A percentile compares a stretch with the other conserved stretches of the same genome.
phyloP scores from a whole-genome alignment of 202 grass and related monocot species.

The Setaria viridis region DNA sequence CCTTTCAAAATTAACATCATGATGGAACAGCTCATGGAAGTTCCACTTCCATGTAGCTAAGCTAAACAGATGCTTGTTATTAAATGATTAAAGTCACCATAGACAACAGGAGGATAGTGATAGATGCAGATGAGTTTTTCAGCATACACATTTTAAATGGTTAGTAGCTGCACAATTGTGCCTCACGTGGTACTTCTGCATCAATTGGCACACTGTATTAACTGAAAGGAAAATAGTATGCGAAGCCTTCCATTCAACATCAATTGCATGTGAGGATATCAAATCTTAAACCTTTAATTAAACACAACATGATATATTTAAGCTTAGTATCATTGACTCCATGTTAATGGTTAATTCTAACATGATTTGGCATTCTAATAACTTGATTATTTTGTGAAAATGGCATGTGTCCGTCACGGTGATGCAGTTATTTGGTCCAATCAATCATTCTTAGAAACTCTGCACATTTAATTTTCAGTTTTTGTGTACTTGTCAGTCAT shows the following conservation, averaged over 20 bases:
- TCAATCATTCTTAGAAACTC: conserved; percentile 23
- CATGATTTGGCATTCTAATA: neutral
- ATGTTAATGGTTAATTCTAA: conserved; percentile 6
- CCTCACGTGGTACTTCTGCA: conserved; percentile 11
- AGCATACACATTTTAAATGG: conserved; percentile 17
- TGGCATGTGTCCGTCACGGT: conserved; percentile 2
- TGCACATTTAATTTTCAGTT: neutral
- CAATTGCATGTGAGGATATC: neutral
- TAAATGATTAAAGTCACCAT: conserved; percentile 23
- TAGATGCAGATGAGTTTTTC: conserved; percentile 17
- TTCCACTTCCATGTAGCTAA: neutral
- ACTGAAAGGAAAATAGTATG: conserved; percentile 23
- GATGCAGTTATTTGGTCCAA: conserved; percentile 17
- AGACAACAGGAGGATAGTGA: conserved; percentile 8
- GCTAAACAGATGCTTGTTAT: neutral
- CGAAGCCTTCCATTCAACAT: neutral
- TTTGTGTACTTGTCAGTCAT: neutral
- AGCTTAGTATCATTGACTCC: conserved; percentile 1
- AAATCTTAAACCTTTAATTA: neutral
- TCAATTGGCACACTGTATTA: conserved; percentile 15
- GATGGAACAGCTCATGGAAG: conserved; percentile 11
- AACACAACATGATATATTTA: conserved; percentile 14
- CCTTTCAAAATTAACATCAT: conserved; percentile 40
- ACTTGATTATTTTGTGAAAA: conserved; percentile 34
- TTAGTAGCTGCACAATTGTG: conserved; percentile 26